Conservation (phyloP, 176 grass and related monocot genomes). For the Saccharum spontaneum region DNA sequence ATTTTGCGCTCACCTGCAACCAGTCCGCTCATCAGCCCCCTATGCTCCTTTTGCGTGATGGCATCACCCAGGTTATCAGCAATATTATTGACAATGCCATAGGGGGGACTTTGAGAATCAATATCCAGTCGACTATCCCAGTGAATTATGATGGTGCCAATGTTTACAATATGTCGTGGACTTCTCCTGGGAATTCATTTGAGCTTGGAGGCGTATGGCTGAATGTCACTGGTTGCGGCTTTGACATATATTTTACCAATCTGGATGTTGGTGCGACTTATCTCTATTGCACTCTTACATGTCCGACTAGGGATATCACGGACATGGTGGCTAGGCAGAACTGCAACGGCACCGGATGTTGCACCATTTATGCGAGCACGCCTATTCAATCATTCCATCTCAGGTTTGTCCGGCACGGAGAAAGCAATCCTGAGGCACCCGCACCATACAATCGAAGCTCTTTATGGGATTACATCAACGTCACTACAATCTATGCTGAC, state of each 20-base stretch:
- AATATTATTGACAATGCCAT: not conserved
- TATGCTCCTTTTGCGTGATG: slow-evolving; percentile 25
- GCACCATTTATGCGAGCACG: not conserved
- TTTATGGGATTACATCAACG: slow-evolving; percentile 6
- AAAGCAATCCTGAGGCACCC: too few relatives aligned
- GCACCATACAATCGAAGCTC: not conserved
- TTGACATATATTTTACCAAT: not conserved
- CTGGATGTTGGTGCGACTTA: not conserved
- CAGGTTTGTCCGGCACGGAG: not conserved
- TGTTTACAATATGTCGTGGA: not conserved
- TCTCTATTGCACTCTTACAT: not conserved
- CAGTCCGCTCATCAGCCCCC: not conserved
- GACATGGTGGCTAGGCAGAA: not conserved
- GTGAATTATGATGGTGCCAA: not conserved
- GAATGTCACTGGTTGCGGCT: slow-evolving; percentile 2
- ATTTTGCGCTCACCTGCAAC: slow-evolving; percentile 43
- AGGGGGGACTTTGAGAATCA: not conserved
- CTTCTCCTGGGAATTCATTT: not conserved
- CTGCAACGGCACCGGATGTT: slow-evolving; percentile 36
- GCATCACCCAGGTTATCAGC: not conserved
- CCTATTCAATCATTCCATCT: too few relatives aligned
- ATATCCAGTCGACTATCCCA: not conserved
- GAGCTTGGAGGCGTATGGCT: too few relatives aligned
- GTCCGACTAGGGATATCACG: not conserved
- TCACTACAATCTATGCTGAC: not conserved